Evolutionary conservation across 2,329 filamentous ascomycete species (phyloP).

Genomic region (Aspergillus sp.): DNA sequence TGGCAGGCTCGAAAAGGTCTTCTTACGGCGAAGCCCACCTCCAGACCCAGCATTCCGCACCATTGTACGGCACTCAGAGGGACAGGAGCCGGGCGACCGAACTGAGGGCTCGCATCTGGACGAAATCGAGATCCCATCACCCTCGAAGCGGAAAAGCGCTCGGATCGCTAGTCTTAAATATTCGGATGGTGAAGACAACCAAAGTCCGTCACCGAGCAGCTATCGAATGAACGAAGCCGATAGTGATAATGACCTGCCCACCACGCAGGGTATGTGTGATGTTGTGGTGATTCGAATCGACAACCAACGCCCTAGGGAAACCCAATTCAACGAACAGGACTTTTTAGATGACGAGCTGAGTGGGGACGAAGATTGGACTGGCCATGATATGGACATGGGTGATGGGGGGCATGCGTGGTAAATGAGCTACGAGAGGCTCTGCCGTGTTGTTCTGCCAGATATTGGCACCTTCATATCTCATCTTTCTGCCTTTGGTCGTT

Average conservation of each 20-base stretch:
- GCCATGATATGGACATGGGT: slow-evolving; percentile 39
- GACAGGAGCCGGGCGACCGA: not conserved
- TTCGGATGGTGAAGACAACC: slow-evolving; percentile 26
- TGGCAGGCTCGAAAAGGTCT: slow-evolving; percentile 60
- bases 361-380: slow-evolving; percentile 64
- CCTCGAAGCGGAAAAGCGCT: slow-evolving; percentile 41
- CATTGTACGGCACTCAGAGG: slow-evolving; percentile 18
- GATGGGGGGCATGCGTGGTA: slow-evolving; percentile 24
- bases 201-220: slow-evolving; percentile 5
- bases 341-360: slow-evolving; percentile 62
- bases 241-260: slow-evolving; percentile 14
- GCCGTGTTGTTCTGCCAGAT: not conserved
- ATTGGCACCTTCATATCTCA: not conserved
- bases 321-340: slow-evolving; percentile 58
- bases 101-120: not conserved
- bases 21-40: slow-evolving; percentile 36
- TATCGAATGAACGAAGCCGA: slow-evolving; percentile 12
- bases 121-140: slow-evolving; percentile 13
- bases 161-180: slow-evolving; percentile 35
- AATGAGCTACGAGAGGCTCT: not conserved
- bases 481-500: not conserved
- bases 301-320: slow-evolving; percentile 60
- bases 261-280: slow-evolving; percentile 59
- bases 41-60: slow-evolving; percentile 32
- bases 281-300: slow-evolving; percentile 61